phyloP scores from a whole-genome alignment of 2,329 filamentous ascomycete species.

The Diaporthe humulicola region DNA sequence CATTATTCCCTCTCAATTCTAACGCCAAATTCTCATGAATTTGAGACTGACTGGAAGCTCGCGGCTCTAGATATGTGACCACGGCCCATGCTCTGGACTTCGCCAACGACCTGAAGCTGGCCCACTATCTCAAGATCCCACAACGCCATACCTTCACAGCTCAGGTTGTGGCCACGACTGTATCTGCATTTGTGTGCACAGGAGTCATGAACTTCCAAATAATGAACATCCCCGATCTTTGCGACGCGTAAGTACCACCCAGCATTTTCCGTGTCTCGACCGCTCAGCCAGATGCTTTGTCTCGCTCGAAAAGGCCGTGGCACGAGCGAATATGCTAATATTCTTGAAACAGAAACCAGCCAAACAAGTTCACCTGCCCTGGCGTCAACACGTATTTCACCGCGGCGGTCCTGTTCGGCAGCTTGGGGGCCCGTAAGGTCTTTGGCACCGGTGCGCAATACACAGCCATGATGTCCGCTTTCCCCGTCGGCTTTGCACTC shows the following conservation, averaged over 20 bases:
- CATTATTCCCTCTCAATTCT: too few species aligned
- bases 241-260: slow-evolving; percentile 48
- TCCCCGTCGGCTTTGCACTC: slow-evolving; percentile 62
- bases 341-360: neutral
- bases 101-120: slow-evolving; percentile 50
- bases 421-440: slow-evolving; percentile 63
- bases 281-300: slow-evolving; percentile 45
- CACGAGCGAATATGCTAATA: neutral
- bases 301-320: neutral
- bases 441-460: slow-evolving; percentile 62
- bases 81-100: slow-evolving; percentile 65
- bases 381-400: slow-evolving; percentile 69
- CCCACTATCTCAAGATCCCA: slow-evolving; percentile 70
- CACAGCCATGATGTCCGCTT: slow-evolving; percentile 61
- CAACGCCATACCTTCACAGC: slow-evolving; percentile 70
- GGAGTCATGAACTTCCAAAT: slow-evolving; percentile 63
- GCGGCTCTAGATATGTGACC: slow-evolving; percentile 46
- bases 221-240: slow-evolving; percentile 61
- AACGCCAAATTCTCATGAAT: slow-evolving; percentile 31
- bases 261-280: slow-evolving; percentile 55
- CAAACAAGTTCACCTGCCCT: neutral
- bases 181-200: slow-evolving; percentile 64
- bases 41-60: slow-evolving; percentile 40
- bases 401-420: slow-evolving; percentile 67
- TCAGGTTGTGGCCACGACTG: slow-evolving; percentile 69